Evolutionary conservation across 148 eudicot genomes (phyloP), one percentile per base, ranked within the genome.

Genomic region (Nepenthes mirabilis): DNA sequence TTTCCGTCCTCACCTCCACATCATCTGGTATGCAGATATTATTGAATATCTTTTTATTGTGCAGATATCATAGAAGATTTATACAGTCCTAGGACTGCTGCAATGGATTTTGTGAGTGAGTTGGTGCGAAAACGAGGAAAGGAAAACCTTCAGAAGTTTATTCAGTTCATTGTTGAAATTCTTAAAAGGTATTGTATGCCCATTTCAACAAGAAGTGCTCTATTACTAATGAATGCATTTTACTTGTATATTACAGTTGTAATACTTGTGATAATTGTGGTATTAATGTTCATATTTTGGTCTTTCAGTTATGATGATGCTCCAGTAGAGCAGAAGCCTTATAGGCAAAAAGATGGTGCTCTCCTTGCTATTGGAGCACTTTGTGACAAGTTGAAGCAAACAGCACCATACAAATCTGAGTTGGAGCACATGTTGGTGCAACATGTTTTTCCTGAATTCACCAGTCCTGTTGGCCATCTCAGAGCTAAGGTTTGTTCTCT

Each of bases 21-120:
- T 23, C 23, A 23, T 23, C 23, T 23, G 23, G 23, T 23, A 23
- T 23, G 23, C 23, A 23, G 23, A 8, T 68, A 37, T 10, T 61
- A 59, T 2, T 58, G 34, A 37, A 14, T 52, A 37, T 57, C 34
- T 14, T 59, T 72, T 35, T 37, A 32, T 55, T 61, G 5, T 69
- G 63, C 81, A 93, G 96, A 88, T 74, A 93, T 93, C 61, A 93
- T 93, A 69, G 99, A 94, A 74, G 99, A 94, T 70, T 66, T 94
- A 53, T 94, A 94, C 57, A 94, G 99, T 77, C 97, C 99, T 54
- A 82, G 91, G 64, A 94, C 99, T 69, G 99, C 99, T 36, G 95
- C 99, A 64, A 89, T 94, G 97, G 99, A 94, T 69, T 94, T 94
- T 68, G 99, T 94, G 37, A 86, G 87, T 74, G 99, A 94, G 83